phyloP scores from a whole-genome alignment of 345 rosid genomes.

The Luvunga scandens region DNA sequence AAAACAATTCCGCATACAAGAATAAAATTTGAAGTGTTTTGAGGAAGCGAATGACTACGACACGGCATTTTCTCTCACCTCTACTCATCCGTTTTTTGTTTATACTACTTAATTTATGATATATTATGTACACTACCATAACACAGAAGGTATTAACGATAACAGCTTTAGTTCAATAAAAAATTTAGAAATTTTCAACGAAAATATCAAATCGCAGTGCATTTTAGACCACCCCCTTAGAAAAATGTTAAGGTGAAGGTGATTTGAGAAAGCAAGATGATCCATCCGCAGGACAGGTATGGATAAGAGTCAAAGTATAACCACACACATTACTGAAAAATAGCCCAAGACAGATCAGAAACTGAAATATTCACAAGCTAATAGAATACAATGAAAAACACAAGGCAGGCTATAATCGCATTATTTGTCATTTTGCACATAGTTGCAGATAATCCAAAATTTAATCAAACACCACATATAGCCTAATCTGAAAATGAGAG shows the following conservation, averaged over 20 bases:
- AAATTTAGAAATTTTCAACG: too few species aligned
- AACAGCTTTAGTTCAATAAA: too few species aligned
- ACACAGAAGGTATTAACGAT: too few species aligned
- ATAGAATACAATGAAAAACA: conserved; percentile 15
- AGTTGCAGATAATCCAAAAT: conserved; percentile 1
- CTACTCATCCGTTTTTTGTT: too few species aligned
- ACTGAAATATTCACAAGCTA: not conserved
- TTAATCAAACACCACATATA: not conserved
- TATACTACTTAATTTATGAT: too few species aligned
- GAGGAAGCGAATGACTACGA: too few species aligned
- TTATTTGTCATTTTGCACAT: conserved; percentile 8
- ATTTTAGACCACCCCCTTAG: too few species aligned
- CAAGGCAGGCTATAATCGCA: conserved; percentile 16
- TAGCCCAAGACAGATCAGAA: conserved; percentile 12
- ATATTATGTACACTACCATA: too few species aligned
- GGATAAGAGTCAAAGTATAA: conserved; percentile 28
- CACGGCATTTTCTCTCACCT: too few species aligned
- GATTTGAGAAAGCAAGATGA: conserved; percentile 9
- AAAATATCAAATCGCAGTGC: too few species aligned
- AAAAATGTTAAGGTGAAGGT: conserved; percentile 12
- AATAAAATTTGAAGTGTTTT: too few species aligned
- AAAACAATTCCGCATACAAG: too few species aligned
- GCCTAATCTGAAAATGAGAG: not conserved
- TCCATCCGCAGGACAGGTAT: conserved; percentile 4
- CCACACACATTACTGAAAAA: conserved; percentile 28